Percentiles rank a stretch among this genome's conserved stretches.
Evolutionary conservation across 345 rosid genomes (phyloP).

Genomic region (Kandelia obovata): DNA sequence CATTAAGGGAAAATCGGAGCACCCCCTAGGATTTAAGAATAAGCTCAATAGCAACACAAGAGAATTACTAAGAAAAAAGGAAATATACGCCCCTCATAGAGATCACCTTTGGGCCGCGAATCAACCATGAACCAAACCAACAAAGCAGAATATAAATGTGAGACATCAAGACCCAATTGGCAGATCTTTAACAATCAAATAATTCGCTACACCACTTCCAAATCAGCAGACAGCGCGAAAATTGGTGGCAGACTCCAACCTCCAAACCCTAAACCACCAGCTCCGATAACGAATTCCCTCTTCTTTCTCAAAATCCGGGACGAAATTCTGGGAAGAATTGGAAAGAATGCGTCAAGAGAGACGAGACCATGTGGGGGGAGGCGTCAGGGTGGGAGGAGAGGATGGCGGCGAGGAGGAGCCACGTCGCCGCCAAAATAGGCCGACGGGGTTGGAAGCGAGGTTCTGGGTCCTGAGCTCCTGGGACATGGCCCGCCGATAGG

Average conservation of each 20-base stretch:
- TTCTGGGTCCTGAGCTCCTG: constrained; percentile 67
- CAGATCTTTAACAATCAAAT: constrained; percentile 44
- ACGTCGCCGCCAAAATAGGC: constrained; percentile 68
- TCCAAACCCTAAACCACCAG: constrained; percentile 41
- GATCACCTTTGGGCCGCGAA: constrained; percentile 58
- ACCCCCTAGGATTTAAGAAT: background rate
- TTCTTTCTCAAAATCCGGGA: constrained; percentile 44
- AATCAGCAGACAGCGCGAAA: constrained; percentile 45
- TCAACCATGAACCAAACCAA: constrained; percentile 45
- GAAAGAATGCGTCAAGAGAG: constrained; percentile 61
- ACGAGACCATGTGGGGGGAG: constrained; percentile 41
- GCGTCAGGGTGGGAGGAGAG: constrained; percentile 32
- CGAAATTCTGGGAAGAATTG: constrained; percentile 49
- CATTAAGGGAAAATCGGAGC: background rate
- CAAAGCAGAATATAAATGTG: constrained; percentile 41
- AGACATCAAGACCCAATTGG: constrained; percentile 46
- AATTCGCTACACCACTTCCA: constrained; percentile 60
- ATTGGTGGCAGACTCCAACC: constrained; percentile 38
- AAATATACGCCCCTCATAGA: background rate
- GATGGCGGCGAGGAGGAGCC: constrained; percentile 60
- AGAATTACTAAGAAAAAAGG: background rate
- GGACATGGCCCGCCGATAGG: constrained; percentile 63
- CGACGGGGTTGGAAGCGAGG: constrained; percentile 53
- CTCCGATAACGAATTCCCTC: constrained; percentile 46
- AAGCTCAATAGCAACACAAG: background rate